phyloP scores from a whole-genome alignment of 2,329 filamentous ascomycete genomes.

The Pestalotiopsis sp. region DNA sequence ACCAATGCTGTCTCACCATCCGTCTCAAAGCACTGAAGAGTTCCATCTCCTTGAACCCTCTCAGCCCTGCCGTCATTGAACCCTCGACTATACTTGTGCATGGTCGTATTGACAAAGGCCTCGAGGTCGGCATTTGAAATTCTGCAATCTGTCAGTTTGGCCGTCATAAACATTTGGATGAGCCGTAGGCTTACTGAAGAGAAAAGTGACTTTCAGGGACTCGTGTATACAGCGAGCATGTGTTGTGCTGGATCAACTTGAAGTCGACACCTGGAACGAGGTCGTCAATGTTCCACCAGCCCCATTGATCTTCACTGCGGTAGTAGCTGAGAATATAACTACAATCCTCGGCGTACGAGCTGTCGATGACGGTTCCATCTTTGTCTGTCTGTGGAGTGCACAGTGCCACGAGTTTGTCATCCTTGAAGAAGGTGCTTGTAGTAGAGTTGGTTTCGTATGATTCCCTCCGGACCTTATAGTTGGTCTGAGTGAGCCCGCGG shows the following conservation, averaged over 20 bases:
- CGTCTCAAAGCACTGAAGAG: neutral
- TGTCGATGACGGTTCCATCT: neutral
- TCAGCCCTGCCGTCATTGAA: neutral
- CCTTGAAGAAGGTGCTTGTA: neutral
- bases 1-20: neutral
- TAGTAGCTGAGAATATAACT: neutral
- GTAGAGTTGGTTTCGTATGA: neutral
- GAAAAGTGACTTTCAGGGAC: neutral
- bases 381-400: neutral
- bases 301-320: neutral
- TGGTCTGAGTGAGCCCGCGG: neutral
- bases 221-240: neutral
- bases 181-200: neutral
- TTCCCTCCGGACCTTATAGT: neutral
- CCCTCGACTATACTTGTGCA: neutral
- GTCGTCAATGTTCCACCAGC: neutral
- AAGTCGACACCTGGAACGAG: neutral
- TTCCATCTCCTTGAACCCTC: neutral
- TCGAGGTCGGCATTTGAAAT: neutral
- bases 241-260: neutral
- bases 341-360: conserved; percentile 5
- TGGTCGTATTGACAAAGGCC: neutral
- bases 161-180: neutral
- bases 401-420: neutral
- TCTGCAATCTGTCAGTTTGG: neutral